phyloP scores from a whole-genome alignment of 2,329 filamentous ascomycete genomes.

The Metarhizium robertsii region DNA sequence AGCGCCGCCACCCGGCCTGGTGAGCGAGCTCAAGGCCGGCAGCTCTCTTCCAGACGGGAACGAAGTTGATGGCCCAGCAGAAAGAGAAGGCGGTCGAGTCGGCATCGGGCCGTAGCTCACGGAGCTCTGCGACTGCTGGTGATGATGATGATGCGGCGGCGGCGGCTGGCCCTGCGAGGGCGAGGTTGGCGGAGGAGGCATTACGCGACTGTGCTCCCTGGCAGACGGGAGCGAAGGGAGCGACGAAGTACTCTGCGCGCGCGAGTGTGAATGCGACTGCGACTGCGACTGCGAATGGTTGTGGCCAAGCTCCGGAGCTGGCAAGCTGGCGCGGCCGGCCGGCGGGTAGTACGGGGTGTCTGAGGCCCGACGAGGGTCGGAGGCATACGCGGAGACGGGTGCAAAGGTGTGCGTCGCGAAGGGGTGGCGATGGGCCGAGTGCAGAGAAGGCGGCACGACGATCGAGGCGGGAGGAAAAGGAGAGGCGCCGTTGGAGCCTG shows the following conservation, averaged over 20 bases:
- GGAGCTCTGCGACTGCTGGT: slow-evolving; percentile 22
- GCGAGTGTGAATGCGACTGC: slow-evolving; percentile 18
- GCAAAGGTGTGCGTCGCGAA: slow-evolving; percentile 2
- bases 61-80: slow-evolving; percentile 33
- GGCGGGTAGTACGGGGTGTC: slow-evolving; percentile 34
- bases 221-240: slow-evolving; percentile 32
- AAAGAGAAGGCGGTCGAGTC: slow-evolving; percentile 33
- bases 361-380: slow-evolving; percentile 28
- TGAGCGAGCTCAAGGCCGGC: slow-evolving; percentile 40
- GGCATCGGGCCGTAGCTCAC: slow-evolving; percentile 35
- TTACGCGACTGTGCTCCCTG: slow-evolving; percentile 27
- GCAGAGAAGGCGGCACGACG: slow-evolving; percentile 3
- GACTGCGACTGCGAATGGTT: background rate
- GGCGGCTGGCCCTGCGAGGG: slow-evolving; percentile 26
- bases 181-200: slow-evolving; percentile 35
- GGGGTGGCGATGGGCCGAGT: slow-evolving; percentile 4
- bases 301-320: slow-evolving; percentile 20
- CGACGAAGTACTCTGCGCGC: slow-evolving; percentile 36
- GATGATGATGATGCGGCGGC: slow-evolving; percentile 16
- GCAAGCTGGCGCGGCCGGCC: slow-evolving; percentile 18
- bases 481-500: slow-evolving; percentile 2
- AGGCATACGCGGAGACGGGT: slow-evolving; percentile 18
- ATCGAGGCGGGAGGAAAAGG: slow-evolving; percentile 2
- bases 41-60: slow-evolving; percentile 43
- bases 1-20: slow-evolving; percentile 32